Evolutionary conservation across 176 grass and related monocot genomes (phyloP), one percentile per base, ranked within the genome.

Genomic region (Elaeis guineensis): DNA sequence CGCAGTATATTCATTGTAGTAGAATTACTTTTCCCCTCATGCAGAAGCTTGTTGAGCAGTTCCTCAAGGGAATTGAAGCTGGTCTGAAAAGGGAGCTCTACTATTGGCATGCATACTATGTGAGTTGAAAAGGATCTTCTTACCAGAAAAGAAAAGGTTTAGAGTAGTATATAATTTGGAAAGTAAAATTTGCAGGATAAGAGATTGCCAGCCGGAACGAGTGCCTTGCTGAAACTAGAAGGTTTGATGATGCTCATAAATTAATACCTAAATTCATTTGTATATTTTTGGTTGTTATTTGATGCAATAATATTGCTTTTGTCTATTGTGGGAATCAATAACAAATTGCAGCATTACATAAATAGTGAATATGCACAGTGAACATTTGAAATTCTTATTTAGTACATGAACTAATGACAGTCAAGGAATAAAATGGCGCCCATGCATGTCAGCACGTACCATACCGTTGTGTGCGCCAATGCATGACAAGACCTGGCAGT

Each of bases 71-170:
- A 75, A 66, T 76, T 15, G 74, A 85, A 23, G 56, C 23, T 25
- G 19, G 35, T 22, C 26, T 72, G 44, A 89, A 78, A 71, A 85
- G 81, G 59, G 78, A 81, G 21, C 67, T 85, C 67, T 81, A 85
- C 51, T 85, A 85, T 62, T 89, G 81, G 86, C 78, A 85, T 54
- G 81, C 78, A 26, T 85, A 89, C 39, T 85, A 89, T 53, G 86
- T 89, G 59, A 85, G 86, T 76, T 50, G 20, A 15, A 15, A 22
- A n/a, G 2, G 5, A 6, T 19, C 4, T 58, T 58, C 35, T 44
- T 44, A 12, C 25, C 2, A 50, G 21, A 48, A 48, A 25, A 50
- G 16, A 25, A 9, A 3, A 28, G 25, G 15, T 50, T 44, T 44
- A 44, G 9, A 44, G 35, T 3, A 14, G 35, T 12, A 23, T 25